Evolutionary conservation across 148 eudicot genomes (phyloP), one percentile per base, ranked within the genome.

Genomic region (Camellia lanceoleosa): DNA sequence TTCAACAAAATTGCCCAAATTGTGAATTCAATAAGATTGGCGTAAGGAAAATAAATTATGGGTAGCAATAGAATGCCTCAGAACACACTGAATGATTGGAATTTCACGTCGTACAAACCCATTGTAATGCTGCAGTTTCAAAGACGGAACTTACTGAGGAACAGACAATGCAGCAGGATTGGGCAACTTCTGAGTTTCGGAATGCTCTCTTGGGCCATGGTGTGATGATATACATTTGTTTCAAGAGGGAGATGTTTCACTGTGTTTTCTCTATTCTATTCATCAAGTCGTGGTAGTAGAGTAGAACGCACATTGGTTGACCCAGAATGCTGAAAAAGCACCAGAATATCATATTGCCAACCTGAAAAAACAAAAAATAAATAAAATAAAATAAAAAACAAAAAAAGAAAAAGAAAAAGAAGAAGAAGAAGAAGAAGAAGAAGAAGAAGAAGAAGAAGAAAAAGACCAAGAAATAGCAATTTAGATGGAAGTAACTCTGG

Each of bases 341-440:
- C 99, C 99, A 95, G 79, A 95, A 95, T 19, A 92, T 91, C 93
- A 95, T 93, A 82, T 95, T 95, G 64, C 99, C 99, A 64, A 92
- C 97, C 99, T 95, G 90, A 61, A 56, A 80, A 74, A 12, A 18
- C 60, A 23, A 68, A n/a, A 23, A 44, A 67, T 3, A 16, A 23
- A 4, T 1, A 56, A 7, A 8, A 72, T 13, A 7, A 7, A 49
- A 49, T 4, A 49, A 49, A 49, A 80, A 74, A 12, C 23, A 66
- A 23, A 68, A n/a, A 67, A 3, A 16, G 51, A 4, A 5, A 58
- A 7, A 8, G 51, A 44, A 7, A 7, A 47, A 47, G 51, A 47
- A 47, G 1, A 47, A 47, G 51, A 0, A n/a, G n/a, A n/a, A n/a
- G n/a, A n/a, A n/a, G n/a, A n/a, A n/a, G n/a, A n/a, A n/a, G n/a